Base-by-base conservation (phyloP, 345 rosid species). In the Eucalyptus melliodora region DNA sequence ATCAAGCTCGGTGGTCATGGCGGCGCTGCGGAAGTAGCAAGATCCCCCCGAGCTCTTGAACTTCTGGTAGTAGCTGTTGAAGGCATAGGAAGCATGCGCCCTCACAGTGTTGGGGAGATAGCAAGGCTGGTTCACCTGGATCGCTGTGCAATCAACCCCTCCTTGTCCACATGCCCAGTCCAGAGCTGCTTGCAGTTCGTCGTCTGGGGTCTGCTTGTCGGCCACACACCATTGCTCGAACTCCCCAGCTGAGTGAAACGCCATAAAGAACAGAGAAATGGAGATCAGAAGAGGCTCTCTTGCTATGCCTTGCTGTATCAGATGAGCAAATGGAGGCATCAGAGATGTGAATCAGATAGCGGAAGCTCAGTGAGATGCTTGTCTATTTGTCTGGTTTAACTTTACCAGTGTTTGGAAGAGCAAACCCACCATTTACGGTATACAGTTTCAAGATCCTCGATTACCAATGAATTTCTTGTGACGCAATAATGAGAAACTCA, bases 21-120 rank as follows among this genome's bases (percentile, higher is more conserved):
- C 98, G 87, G 99, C 97, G 45, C 98, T 97, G 80, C 59, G 95
- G 94, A 97, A 97, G 95, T 91, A 92, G 93, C 99, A 95, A 90
- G 97, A 94, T 86, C 97, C 98, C 44, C 98, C 97, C 27, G 89
- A 92, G 89, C 90, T 88, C 92, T 95, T 96, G 90, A 90, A 91
- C 87, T 87, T 93, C 91, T 95, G 97, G 93, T 92, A 97, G 89
- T 96, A 96, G 93, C 81, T 92, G 90, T 97, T 96, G 94, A 95
- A 97, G 82, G 97, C 98, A 91, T 90, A 97, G 16, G 99, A 95
- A 69, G 95, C 96, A 89, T 97, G 99, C 89, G 91, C 95, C 80
- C 81, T 95, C 23, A 93, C 87, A 9, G 99, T 95, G 92, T 96
- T 92, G 12, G 98, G 98, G 47, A 91, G 90, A 91, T 91, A 97